These are phyloP conservation scores for Bipolaris oryzae DNA, from an alignment of 2,329 filamentous ascomycete genomes.

Conservation along the genomic window DNA sequence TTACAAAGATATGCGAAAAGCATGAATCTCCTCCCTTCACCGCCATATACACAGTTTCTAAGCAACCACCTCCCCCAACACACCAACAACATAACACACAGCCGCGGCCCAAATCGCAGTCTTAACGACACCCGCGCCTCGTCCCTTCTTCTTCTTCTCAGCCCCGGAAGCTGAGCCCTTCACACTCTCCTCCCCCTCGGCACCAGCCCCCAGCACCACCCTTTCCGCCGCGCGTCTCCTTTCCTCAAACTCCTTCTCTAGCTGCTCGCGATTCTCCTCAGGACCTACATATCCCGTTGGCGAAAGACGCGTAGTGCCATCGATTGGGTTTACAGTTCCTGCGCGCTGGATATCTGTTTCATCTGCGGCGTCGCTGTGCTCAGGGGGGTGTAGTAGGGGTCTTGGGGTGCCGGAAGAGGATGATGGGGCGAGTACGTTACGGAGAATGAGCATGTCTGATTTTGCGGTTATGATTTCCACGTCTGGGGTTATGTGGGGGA, in stretches of 20 bases:
- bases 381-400: not conserved
- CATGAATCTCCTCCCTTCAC: not conserved
- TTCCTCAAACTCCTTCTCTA: conserved; percentile 32
- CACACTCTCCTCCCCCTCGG: not conserved
- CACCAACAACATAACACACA: conserved; percentile 42
- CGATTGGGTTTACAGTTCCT: conserved; percentile 40
- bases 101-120: conserved; percentile 39
- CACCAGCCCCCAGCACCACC: not conserved
- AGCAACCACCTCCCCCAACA: conserved; percentile 33
- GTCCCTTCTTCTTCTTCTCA: conserved; percentile 10
- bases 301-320: conserved; percentile 41
- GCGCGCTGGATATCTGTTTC: not conserved
- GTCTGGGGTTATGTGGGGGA: conserved; percentile 35
- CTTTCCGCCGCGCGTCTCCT: conserved; percentile 28
- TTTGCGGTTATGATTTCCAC: conserved; percentile 39
- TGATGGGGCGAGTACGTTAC: not conserved
- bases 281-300: conserved; percentile 45
- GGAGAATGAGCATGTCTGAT: conserved; percentile 39
- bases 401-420: not conserved
- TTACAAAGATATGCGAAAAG: no score
- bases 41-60: conserved; percentile 14
- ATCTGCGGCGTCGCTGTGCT: not conserved
- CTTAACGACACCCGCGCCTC: conserved; percentile 34
- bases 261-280: conserved; percentile 29
- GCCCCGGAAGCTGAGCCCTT: not conserved